phyloP scores from a whole-genome alignment of 176 grass and related monocot genomes.

The Aegilops umbellulata region DNA sequence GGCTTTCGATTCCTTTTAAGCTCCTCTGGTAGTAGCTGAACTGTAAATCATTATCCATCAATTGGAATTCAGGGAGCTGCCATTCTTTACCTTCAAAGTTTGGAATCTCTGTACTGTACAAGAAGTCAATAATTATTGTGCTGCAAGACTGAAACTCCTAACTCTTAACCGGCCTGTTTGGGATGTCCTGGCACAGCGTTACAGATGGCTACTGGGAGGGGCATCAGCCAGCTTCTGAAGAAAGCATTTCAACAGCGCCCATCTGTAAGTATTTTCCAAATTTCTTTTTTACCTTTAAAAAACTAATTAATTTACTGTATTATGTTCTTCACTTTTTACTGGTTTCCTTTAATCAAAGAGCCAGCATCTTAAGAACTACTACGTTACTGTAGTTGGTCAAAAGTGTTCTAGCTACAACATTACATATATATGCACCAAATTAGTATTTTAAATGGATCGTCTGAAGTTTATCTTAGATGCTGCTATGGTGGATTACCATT shows the following conservation, averaged over 20 bases:
- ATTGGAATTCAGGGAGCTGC: neutral
- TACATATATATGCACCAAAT: neutral
- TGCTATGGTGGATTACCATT: neutral
- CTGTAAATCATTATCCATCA: neutral
- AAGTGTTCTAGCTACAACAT: neutral
- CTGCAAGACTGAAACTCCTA: neutral
- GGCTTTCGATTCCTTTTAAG: too few relatives aligned
- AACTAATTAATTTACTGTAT: too few relatives aligned
- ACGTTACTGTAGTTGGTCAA: neutral
- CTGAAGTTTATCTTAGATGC: neutral
- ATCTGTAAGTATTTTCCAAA: constrained; percentile 44
- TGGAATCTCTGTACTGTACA: neutral
- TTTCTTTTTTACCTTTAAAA: too few relatives aligned
- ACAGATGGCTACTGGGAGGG: constrained; percentile 59
- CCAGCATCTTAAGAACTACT: neutral
- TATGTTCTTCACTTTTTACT: too few relatives aligned
- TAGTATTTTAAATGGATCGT: neutral
- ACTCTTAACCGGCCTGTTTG: neutral
- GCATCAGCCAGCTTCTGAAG: constrained; percentile 68
- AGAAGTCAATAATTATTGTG: neutral
- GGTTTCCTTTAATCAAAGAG: too few relatives aligned
- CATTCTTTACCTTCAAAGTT: neutral
- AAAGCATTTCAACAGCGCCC: constrained; percentile 52
- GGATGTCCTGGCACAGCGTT: neutral
- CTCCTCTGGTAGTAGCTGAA: neutral